A percentile compares a stretch with the other conserved stretches of the same genome.
Conservation (phyloP, 352 stramenopile species). For the Chrysophaeum taylorii region DNA sequence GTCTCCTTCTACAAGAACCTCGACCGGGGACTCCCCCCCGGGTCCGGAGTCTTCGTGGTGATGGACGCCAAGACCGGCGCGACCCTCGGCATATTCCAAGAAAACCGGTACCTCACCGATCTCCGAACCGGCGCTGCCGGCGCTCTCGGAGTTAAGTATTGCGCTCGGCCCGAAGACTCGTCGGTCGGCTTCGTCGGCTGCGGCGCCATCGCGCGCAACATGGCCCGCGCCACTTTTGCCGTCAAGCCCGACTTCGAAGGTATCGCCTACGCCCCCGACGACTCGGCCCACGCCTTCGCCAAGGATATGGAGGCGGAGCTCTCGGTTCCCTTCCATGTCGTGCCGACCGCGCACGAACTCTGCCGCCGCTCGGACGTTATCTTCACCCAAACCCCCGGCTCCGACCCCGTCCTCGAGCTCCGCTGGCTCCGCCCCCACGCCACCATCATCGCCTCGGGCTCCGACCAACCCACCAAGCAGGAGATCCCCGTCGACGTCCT, state of each 20-base stretch:
- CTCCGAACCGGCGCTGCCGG: slow-evolving; percentile 57
- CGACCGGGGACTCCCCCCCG: slow-evolving; percentile 48
- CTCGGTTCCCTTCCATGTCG: slow-evolving; percentile 49
- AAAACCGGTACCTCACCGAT: slow-evolving; percentile 67
- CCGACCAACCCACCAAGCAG: slow-evolving; percentile 63
- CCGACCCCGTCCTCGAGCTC: slow-evolving; percentile 46
- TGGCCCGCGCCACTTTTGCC: slow-evolving; percentile 48
- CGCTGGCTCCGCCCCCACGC: slow-evolving; percentile 50
- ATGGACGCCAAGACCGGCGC: slow-evolving; percentile 54
- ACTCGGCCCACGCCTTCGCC: slow-evolving; percentile 41
- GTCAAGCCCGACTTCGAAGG: slow-evolving; percentile 39
- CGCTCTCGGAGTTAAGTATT: slow-evolving; percentile 57
- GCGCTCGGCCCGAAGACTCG: slow-evolving; percentile 37
- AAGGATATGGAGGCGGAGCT: slow-evolving; percentile 51
- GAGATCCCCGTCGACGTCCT: slow-evolving; percentile 52
- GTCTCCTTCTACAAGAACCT: slow-evolving; percentile 66
- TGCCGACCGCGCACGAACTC: slow-evolving; percentile 43
- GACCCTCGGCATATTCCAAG: slow-evolving; percentile 56
- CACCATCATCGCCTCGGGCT: slow-evolving; percentile 63
- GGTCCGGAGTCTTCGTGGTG: slow-evolving; percentile 60
- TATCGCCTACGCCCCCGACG: slow-evolving; percentile 48
- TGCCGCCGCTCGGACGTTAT: slow-evolving; percentile 52
- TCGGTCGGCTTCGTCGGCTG: slow-evolving; percentile 59
- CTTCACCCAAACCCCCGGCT: slow-evolving; percentile 58
- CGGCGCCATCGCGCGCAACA: slow-evolving; percentile 57